phyloP scores from a whole-genome alignment of 1,139 yeast species.

The Geotrichum candidum region DNA sequence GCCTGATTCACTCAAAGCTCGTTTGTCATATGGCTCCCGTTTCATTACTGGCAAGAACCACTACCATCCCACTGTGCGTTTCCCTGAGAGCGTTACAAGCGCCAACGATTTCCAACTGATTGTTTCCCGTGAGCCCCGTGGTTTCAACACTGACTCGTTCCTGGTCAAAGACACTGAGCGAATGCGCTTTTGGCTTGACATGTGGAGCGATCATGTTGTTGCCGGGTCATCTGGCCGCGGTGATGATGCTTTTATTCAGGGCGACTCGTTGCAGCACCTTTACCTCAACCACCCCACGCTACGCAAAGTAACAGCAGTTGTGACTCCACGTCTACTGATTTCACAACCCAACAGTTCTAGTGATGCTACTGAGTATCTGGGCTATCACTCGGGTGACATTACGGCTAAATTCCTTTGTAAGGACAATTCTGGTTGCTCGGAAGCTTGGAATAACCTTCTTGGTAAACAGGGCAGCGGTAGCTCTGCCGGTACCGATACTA shows the following conservation, averaged over 20 bases:
- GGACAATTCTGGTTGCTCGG: not conserved
- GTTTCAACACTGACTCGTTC: conserved; percentile 9
- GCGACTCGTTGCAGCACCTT: conserved; percentile 8
- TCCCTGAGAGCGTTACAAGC: conserved; percentile 2
- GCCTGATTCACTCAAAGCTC: conserved; percentile 9
- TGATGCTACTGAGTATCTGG: not conserved
- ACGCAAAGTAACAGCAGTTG: conserved; percentile 2
- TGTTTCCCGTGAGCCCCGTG: conserved; percentile 2
- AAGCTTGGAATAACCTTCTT: not conserved
- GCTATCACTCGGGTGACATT: conserved; percentile 1
- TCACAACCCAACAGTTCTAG: not conserved
- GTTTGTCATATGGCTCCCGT: conserved; percentile 5
- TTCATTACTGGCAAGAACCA: conserved; percentile 4
- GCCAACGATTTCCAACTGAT: not conserved
- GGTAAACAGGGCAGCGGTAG: not conserved
- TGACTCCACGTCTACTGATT: conserved; percentile 4
- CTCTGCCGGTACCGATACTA: too few species aligned
- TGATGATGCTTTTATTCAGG: not conserved
- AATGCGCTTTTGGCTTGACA: conserved; percentile 12
- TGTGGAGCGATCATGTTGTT: conserved; percentile 11
- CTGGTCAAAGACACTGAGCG: conserved; percentile 10
- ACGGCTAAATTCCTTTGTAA: not conserved
- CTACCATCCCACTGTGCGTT: conserved; percentile 9
- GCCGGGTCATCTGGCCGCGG: not conserved
- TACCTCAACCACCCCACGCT: conserved; percentile 3